Evolutionary conservation across 2,329 filamentous ascomycete genomes (phyloP).

Genomic region (Fusarium sp.): DNA sequence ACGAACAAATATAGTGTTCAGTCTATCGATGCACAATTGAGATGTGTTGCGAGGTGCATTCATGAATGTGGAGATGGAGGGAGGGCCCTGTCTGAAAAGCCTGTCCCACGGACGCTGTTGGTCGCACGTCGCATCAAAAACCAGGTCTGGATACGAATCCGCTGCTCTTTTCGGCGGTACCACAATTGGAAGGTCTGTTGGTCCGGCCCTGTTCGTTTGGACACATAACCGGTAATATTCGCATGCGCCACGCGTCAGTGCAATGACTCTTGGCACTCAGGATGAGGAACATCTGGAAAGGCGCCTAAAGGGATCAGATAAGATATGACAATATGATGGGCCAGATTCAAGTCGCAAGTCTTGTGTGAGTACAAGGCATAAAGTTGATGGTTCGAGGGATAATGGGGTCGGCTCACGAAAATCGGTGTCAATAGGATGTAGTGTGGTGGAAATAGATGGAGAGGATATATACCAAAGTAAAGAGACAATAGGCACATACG

Average conservation of each 20-base stretch:
- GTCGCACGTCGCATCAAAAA: neutral
- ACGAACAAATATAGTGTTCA: neutral
- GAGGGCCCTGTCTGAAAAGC: neutral
- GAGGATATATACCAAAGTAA: neutral
- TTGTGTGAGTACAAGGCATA: neutral
- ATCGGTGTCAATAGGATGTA: neutral
- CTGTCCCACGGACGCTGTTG: neutral
- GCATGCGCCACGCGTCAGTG: neutral
- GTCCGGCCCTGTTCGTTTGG: neutral
- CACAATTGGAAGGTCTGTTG: slow-evolving; percentile 1
- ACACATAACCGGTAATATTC: neutral
- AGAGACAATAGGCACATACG: neutral
- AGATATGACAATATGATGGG: neutral
- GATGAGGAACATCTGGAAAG: neutral
- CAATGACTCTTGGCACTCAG: neutral
- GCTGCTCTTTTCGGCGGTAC: neutral
- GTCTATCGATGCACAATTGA: neutral
- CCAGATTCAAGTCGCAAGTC: fast-evolving
- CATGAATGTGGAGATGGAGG: neutral
- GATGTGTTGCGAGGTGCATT: neutral
- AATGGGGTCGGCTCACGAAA: neutral
- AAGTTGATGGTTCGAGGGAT: neutral
- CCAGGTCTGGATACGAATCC: neutral
- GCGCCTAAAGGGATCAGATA: neutral
- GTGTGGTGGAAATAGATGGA: neutral